Conservation (phyloP, 2,329 filamentous ascomycete species). For the Ophiostoma angusticollis region DNA sequence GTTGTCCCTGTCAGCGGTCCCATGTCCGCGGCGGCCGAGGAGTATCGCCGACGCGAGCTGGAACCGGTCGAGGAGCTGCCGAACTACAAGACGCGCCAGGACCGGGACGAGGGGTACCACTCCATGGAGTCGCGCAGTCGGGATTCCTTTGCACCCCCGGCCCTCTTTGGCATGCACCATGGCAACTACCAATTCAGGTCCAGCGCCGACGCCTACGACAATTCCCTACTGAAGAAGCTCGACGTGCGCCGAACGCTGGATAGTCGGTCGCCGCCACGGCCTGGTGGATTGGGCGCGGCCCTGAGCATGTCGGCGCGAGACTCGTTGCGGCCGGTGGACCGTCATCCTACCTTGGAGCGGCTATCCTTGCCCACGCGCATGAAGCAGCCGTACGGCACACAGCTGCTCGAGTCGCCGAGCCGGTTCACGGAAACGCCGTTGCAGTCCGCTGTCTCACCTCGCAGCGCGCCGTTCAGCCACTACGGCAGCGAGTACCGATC, state of each 20-base stretch:
- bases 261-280: conserved; percentile 29
- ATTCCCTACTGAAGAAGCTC: conserved; percentile 42
- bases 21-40: conserved; percentile 9
- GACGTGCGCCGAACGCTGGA: conserved; percentile 34
- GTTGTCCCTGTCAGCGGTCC: conserved; percentile 20
- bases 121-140: conserved; percentile 12
- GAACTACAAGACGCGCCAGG: conserved; percentile 14
- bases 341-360: conserved; percentile 29
- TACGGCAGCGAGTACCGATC: conserved; percentile 26
- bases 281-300: conserved; percentile 27
- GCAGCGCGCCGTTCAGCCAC: conserved; percentile 29
- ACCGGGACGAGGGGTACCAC: conserved; percentile 16
- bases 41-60: conserved; percentile 11
- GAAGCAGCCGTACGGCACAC: conserved; percentile 22
- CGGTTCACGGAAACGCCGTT: conserved; percentile 33
- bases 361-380: conserved; percentile 35
- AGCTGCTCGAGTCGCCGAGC: conserved; percentile 31
- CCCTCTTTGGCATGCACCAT: conserved; percentile 37
- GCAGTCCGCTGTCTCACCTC: conserved; percentile 35
- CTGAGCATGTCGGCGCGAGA: conserved; percentile 27
- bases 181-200: conserved; percentile 35
- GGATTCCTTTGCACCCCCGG: conserved; percentile 13
- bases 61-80: conserved; percentile 11
- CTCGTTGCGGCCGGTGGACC: conserved; percentile 15
- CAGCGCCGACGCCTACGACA: conserved; percentile 34